phyloP scores from a whole-genome alignment of 2,329 filamentous ascomycete species.

The Capronia americana region DNA sequence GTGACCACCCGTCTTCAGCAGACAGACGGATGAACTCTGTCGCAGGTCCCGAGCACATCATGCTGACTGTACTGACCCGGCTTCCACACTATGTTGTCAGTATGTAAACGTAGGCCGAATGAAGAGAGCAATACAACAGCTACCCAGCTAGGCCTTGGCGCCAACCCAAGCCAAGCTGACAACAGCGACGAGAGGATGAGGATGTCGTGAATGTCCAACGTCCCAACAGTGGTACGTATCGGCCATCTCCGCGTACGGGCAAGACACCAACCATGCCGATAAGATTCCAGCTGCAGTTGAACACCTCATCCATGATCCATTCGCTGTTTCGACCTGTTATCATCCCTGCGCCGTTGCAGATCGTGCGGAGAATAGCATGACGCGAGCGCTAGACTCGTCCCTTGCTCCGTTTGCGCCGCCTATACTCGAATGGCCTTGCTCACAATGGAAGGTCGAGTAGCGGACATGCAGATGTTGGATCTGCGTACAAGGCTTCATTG shows the following conservation, averaged over 20 bases:
- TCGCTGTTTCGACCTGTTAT: conserved; percentile 1
- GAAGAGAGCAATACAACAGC: too few species aligned
- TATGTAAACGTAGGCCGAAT: too few species aligned
- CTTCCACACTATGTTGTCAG: too few species aligned
- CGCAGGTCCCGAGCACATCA: too few species aligned
- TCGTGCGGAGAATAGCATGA: conserved; percentile 9
- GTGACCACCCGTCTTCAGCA: too few species aligned
- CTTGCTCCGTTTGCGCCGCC: background rate
- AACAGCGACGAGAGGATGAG: too few species aligned
- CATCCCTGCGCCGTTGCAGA: conserved; percentile 7
- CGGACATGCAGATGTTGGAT: background rate
- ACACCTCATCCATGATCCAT: background rate
- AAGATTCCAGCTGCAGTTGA: background rate
- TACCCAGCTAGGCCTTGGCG: too few species aligned
- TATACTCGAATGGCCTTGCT: background rate
- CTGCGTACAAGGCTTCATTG: conserved; percentile 4
- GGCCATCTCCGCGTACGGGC: background rate
- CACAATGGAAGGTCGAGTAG: conserved; percentile 21
- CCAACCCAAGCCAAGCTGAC: too few species aligned
- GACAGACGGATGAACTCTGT: too few species aligned
- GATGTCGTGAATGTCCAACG: too few species aligned
- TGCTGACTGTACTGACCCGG: too few species aligned
- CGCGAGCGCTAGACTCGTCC: background rate
- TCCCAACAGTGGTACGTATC: background rate
- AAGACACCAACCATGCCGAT: background rate